Base-by-base conservation (phyloP, 768 basidiomycete genomes). In the Auriscalpium orientale region DNA sequence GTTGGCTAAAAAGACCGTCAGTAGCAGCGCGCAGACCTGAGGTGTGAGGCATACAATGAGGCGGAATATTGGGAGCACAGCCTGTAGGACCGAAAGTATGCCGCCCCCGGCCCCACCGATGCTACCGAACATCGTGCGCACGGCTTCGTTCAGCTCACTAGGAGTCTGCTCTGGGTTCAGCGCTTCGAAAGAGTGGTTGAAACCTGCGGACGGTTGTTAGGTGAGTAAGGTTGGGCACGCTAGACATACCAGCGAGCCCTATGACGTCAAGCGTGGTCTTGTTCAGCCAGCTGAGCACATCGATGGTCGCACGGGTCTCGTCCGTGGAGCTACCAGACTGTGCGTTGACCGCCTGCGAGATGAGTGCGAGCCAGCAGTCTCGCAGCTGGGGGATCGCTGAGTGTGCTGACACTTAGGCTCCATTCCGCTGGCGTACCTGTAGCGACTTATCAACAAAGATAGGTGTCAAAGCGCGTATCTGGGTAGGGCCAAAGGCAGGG, bases 101-200 rank as follows among this genome's bases (percentile, higher is more conserved):
- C 62, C 15, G 13, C 4, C 40, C 6, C 40, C 40, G 40, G 2
- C 40, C 5, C 28, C 28, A 7, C 4, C 4, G 28, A 28, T 4
- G 28, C 55, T 48, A 0, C 60, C 49, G 65, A 73, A 61, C 28
- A 77, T 54, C 11, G 64, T 68, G 12, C 68, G 59, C 49, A 76
- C 68, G 0, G 73, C 73, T 13, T 62, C 61, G 47, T 63, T 65
- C 7, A 75, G 61, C 20, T 71, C 71, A 49, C 70, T 69, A 12
- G 61, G 59, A 16, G 58, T 52, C 4, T 58, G 64, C 2, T 58
- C n/a, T 18, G 62, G 33, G 28, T 65, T 64, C 34, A 77, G 61
- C 3, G 72, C 58, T 11, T 70, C 54, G 51, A 77, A 74, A 4
- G 65, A 8, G 56, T 72, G 71, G 56, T 73, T 67, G 56, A 76